phyloP scores from a whole-genome alignment of 257 asterid species.

The Solanum pinnatisectum region DNA sequence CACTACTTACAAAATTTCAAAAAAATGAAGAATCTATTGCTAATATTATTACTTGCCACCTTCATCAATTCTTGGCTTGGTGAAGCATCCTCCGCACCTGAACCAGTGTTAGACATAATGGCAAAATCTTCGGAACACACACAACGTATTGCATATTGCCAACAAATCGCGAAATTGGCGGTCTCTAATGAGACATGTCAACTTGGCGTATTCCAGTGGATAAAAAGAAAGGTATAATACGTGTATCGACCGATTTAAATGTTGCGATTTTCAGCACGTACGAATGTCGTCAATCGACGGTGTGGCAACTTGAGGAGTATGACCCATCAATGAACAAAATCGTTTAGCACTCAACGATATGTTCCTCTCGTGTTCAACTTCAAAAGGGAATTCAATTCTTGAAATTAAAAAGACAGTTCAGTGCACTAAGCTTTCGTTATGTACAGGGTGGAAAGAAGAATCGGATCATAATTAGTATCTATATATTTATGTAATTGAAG shows the following conservation, averaged over 20 bases:
- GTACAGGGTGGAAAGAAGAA: too few species aligned
- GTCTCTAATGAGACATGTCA: neutral
- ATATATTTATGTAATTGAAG: neutral
- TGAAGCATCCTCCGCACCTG: neutral
- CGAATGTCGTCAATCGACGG: neutral
- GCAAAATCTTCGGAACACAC: neutral
- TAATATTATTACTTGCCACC: neutral
- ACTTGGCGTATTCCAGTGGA: neutral
- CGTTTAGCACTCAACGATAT: neutral
- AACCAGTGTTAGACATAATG: neutral
- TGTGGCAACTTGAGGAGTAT: neutral
- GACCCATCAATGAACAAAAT: neutral
- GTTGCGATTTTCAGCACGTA: neutral
- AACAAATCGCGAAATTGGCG: neutral
- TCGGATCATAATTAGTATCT: neutral
- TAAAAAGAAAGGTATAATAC: neutral
- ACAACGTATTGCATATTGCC: neutral
- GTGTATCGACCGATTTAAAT: neutral
- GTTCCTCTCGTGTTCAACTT: neutral
- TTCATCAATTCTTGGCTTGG: neutral
- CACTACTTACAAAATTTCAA: neutral
- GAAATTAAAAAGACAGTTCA: neutral
- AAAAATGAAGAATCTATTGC: neutral
- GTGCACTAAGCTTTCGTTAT: neutral
- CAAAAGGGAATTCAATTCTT: neutral